Evolutionary conservation across 2,329 filamentous ascomycete genomes (phyloP), one percentile per base, ranked within the genome.

Genomic region (Ophiostoma piceae): DNA sequence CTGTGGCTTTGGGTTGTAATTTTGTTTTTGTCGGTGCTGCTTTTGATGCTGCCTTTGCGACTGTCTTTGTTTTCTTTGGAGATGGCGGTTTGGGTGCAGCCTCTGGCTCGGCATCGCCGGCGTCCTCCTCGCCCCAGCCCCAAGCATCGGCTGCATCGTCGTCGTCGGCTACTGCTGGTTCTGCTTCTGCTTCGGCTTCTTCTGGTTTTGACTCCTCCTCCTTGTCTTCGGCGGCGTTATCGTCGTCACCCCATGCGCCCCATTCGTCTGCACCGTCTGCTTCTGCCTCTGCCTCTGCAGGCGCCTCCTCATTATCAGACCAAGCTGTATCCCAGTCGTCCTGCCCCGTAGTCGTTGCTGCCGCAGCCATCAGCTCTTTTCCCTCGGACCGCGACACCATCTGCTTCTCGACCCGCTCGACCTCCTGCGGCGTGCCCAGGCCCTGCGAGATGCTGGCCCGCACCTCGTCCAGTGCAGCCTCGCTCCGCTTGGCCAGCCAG

Each of bases 391-490:
- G 84, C 1, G 88, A 89, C 0, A 97, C 84, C 77, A 90, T 87
- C 75, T 95, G 90, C 67, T 89, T 96, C 78, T 98, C 94, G 0
- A 96, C 83, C 75, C 91, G 88, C 77, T 97, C 93, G 0, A 96
- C 93, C 65, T 85, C 83, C 74, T 87, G 90, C 16, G 89, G 84
- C 35, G 83, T 79, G 9, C 89, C 88, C 54, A 94, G 84, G 0
- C 79, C 91, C 68, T 82, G 81, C 3, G 88, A 84, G 2, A 97
- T 83, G 65, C 90, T 85, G 26, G 80, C 85, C 32, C 95, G 87
- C 14, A 96, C 88, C 43, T 86, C 84, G 72, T 94, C 90, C 32
- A 99, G 84, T 0, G 92, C 89, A 43, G 85, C 88, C 75, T 96
- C 93, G 75, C 91, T 88, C 73, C 93, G 90, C 77, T 92, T 94